Percentiles rank a stretch among this genome's conserved stretches.
Conservation (phyloP, 129 eudicot species). For the Tagetes patula region DNA sequence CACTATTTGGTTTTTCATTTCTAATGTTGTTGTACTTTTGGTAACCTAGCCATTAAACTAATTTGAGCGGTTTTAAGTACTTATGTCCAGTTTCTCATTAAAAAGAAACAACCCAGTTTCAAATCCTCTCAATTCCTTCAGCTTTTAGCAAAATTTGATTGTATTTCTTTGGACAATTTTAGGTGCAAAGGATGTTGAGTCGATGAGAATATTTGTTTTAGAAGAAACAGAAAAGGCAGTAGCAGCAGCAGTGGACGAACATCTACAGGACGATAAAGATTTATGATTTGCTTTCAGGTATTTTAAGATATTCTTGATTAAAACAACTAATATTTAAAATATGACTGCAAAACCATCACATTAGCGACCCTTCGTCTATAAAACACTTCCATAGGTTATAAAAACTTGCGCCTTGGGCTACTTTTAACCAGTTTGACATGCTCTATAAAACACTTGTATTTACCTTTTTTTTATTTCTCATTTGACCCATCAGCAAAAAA, state of each 20-base stretch:
- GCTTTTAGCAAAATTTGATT: not conserved
- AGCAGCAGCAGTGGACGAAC: constrained; percentile 60
- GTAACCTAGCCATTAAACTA: not conserved
- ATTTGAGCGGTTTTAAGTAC: not conserved
- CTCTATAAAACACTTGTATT: not conserved
- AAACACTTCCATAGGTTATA: not conserved
- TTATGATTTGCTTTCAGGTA: constrained; percentile 52
- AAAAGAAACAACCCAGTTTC: not conserved
- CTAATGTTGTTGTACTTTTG: not conserved
- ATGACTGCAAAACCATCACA: not conserved
- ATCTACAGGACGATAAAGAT: constrained; percentile 59
- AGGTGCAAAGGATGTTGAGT: constrained; percentile 80
- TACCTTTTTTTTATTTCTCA: not conserved
- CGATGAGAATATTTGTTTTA: constrained; percentile 65
- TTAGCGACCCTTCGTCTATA: not conserved
- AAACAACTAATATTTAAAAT: not conserved
- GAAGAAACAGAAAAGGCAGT: constrained; percentile 88
- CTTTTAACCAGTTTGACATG: not conserved
- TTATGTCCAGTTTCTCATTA: not conserved
- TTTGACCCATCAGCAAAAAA: not conserved
- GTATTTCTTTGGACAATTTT: constrained; percentile 12
- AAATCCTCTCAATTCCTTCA: too few species aligned
- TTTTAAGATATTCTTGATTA: not conserved
- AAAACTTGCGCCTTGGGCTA: not conserved
- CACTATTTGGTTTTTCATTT: not conserved